Conservation (phyloP, 2,329 filamentous ascomycete genomes). For the Colletotrichum lupini region DNA sequence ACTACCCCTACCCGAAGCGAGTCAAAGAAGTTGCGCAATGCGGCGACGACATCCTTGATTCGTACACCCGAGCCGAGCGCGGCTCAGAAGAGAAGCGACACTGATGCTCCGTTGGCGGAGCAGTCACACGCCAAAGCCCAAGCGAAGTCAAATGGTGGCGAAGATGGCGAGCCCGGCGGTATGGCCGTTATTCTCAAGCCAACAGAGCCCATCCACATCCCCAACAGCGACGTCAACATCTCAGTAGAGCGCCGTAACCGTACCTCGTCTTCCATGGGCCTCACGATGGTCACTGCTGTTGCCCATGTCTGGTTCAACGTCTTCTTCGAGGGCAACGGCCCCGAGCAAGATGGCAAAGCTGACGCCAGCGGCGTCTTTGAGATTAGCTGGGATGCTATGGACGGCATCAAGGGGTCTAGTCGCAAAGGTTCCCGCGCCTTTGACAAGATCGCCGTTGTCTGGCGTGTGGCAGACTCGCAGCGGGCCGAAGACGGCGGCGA, state of each 20-base stretch:
- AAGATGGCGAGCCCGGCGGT: conserved; percentile 63
- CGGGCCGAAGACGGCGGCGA: conserved; percentile 38
- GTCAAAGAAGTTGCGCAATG: conserved; percentile 38
- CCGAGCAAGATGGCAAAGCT: conserved; percentile 73
- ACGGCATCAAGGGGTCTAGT: conserved; percentile 91
- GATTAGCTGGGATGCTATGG: conserved; percentile 77
- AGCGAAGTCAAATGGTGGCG: conserved; percentile 5
- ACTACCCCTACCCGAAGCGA: conserved; percentile 30
- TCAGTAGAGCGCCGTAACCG: conserved; percentile 88
- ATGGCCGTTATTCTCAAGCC: conserved; percentile 85
- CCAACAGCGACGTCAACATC: conserved; percentile 89
- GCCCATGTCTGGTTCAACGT: conserved; percentile 98
- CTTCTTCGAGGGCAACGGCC: conserved; percentile 87
- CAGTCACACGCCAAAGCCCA: conserved; percentile 15
- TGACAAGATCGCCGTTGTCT: conserved; percentile 86
- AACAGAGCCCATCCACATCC: conserved; percentile 72
- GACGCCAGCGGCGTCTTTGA: conserved; percentile 73
- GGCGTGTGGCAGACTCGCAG: conserved; percentile 63
- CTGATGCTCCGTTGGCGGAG: not conserved
- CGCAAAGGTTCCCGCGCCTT: conserved; percentile 85
- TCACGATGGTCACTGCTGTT: conserved; percentile 91
- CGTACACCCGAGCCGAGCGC: conserved; percentile 32
- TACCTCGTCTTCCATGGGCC: conserved; percentile 78
- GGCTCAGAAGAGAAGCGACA: conserved; percentile 25
- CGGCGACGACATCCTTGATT: conserved; percentile 47